These are phyloP conservation scores for Phytophthora brassicae DNA, from an alignment of 352 stramenopile species.

Conservation along the genomic window DNA sequence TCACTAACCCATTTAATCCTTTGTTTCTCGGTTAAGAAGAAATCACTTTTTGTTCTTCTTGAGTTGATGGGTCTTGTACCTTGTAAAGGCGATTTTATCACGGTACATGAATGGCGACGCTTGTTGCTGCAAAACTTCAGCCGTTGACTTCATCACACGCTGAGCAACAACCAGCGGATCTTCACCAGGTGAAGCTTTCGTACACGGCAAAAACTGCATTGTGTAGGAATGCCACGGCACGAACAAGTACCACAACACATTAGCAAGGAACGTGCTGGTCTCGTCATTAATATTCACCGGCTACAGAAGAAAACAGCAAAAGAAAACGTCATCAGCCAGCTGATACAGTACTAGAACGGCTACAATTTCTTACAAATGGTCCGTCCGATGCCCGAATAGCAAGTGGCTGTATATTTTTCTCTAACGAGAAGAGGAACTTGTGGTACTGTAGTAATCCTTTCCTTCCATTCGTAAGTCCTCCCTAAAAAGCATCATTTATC, in stretches of 20 bases:
- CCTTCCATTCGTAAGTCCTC: slow-evolving; percentile 64
- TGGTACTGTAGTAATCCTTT: slow-evolving; percentile 74
- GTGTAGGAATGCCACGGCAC: slow-evolving; percentile 70
- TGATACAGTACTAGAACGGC: background rate
- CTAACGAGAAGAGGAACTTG: slow-evolving; percentile 79
- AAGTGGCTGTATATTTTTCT: slow-evolving; percentile 60
- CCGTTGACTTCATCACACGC: slow-evolving; percentile 63
- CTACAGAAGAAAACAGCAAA: slow-evolving; percentile 23
- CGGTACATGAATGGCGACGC: slow-evolving; percentile 71
- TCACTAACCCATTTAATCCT: slow-evolving; percentile 17
- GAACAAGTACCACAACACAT: slow-evolving; percentile 78
- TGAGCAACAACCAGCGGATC: slow-evolving; percentile 57
- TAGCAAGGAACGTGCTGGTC: slow-evolving; percentile 71
- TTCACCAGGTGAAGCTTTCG: slow-evolving; percentile 35
- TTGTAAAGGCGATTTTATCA: slow-evolving; percentile 68
- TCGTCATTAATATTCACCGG: slow-evolving; percentile 81
- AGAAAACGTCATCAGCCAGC: background rate
- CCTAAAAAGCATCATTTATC: slow-evolving; percentile 27
- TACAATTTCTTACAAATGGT: slow-evolving; percentile 52
- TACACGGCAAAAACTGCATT: slow-evolving; percentile 54
- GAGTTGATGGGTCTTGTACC: slow-evolving; percentile 56
- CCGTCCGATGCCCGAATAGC: slow-evolving; percentile 63
- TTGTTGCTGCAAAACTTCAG: slow-evolving; percentile 47
- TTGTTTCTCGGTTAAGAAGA: background rate
- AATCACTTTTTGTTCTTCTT: slow-evolving; percentile 51